Evolutionary conservation across 176 grass and related monocot species (phyloP).

Genomic region (Thalia dealbata): DNA sequence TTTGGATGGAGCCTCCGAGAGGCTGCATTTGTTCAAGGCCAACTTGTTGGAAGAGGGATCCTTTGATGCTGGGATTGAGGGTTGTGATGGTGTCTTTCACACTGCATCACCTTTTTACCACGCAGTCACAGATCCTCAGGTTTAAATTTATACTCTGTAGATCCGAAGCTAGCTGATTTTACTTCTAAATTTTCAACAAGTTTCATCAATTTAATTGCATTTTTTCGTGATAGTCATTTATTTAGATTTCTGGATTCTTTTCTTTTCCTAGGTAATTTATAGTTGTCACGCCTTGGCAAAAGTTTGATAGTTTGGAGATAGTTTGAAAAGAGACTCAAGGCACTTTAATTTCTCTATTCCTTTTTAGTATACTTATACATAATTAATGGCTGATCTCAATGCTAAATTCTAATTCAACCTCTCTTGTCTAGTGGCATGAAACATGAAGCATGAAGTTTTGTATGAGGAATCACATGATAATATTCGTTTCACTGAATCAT

Average conservation of each 20-base stretch:
- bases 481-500: too few species aligned
- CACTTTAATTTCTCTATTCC: too few species aligned
- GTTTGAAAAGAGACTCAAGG: too few species aligned
- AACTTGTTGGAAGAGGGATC: conserved; percentile 25
- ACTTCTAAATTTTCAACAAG: not conserved
- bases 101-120: conserved; percentile 27
- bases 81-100: conserved; percentile 31
- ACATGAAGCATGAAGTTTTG: not conserved
- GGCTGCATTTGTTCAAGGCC: conserved; percentile 23
- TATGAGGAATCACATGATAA: too few species aligned
- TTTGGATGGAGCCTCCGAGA: conserved; percentile 21
- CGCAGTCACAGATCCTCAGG: conserved; percentile 22
- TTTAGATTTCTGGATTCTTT: too few species aligned
- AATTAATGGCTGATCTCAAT: too few species aligned
- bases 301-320: too few species aligned
- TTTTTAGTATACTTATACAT: too few species aligned
- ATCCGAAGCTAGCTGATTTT: not conserved
- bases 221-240: too few species aligned
- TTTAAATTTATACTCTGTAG: not conserved
- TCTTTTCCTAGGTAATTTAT: too few species aligned
- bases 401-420: too few species aligned
- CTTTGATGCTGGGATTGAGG: conserved; percentile 20
- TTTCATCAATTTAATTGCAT: not conserved
- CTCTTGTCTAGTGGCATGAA: not conserved
- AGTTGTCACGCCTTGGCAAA: too few species aligned